These are phyloP conservation scores for Linum usitatissimum DNA, from an alignment of 345 rosid species.

Conservation along the genomic window DNA sequence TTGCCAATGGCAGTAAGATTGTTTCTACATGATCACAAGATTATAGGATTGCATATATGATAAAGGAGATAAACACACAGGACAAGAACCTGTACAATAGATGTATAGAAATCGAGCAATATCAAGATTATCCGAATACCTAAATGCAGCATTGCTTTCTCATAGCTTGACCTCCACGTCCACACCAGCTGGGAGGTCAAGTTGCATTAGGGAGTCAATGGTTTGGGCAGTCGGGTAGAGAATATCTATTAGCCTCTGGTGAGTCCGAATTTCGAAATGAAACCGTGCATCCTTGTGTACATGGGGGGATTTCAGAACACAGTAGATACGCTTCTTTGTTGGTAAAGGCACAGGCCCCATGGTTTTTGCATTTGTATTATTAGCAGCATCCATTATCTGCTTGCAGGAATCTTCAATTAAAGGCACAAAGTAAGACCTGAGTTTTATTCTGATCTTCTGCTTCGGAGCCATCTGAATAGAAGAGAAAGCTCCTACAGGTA, in stretches of 20 bases:
- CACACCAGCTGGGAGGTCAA: constrained; percentile 92
- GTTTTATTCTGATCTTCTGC: constrained; percentile 95
- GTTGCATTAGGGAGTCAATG: constrained; percentile 96
- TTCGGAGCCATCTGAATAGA: constrained; percentile 68
- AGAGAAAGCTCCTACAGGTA: not conserved
- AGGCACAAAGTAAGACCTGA: constrained; percentile 85
- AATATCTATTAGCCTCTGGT: constrained; percentile 84
- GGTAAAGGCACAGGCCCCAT: constrained; percentile 96
- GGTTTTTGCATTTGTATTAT: constrained; percentile 77
- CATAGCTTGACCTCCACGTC: constrained; percentile 96
- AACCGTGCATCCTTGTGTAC: constrained; percentile 98
- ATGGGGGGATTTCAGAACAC: constrained; percentile 98
- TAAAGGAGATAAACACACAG: not conserved
- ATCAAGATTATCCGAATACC: constrained; percentile 1
- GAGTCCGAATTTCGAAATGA: constrained; percentile 91
- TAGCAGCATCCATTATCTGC: constrained; percentile 91
- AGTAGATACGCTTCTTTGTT: constrained; percentile 75
- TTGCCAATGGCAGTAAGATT: too few species aligned
- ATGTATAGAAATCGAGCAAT: not conserved
- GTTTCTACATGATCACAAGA: too few species aligned
- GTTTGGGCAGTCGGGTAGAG: constrained; percentile 94
- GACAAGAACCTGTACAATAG: not conserved
- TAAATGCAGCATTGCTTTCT: constrained; percentile 17
- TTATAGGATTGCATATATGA: not conserved
- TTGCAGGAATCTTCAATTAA: constrained; percentile 93